These are phyloP conservation scores for Diplotaxis tenuifolia DNA, from an alignment of 345 rosid genomes.

Conservation along the genomic window DNA sequence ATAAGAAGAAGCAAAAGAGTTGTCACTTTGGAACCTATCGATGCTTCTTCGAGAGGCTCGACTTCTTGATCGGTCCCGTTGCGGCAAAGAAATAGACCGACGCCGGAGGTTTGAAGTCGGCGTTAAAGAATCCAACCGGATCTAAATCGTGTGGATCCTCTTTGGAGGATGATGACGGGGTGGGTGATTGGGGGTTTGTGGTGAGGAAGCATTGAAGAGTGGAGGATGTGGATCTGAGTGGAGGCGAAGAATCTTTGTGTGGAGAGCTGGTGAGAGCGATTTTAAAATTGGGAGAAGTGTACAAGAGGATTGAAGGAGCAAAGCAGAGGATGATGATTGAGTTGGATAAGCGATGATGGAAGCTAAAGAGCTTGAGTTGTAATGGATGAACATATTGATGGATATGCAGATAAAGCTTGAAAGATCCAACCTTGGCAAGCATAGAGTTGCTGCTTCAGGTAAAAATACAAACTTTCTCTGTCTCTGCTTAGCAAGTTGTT, in stretches of 20 bases:
- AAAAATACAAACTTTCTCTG: neutral
- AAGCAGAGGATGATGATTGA: constrained; percentile 68
- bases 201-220: constrained; percentile 43
- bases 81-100: neutral
- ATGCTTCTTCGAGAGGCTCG: constrained; percentile 6
- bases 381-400: constrained; percentile 66
- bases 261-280: constrained; percentile 60
- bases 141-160: neutral
- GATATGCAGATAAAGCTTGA: constrained; percentile 67
- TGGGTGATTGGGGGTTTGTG: constrained; percentile 39
- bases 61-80: constrained; percentile 5
- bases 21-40: too few relatives aligned
- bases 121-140: neutral
- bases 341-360: constrained; percentile 76
- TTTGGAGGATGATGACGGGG: constrained; percentile 11
- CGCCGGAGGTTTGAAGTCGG: neutral
- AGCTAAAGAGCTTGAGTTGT: constrained; percentile 66
- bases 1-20: too few relatives aligned
- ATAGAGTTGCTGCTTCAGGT: constrained; percentile 27
- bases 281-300: constrained; percentile 60
- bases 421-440: constrained; percentile 46
- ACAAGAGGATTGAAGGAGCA: constrained; percentile 59
- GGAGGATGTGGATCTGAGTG: constrained; percentile 41
- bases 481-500: neutral
- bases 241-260: constrained; percentile 42